A percentile compares a stretch with the other conserved stretches of the same genome.
phyloP scores from a whole-genome alignment of 306 rosid genomes.

The Rosa multiflora region DNA sequence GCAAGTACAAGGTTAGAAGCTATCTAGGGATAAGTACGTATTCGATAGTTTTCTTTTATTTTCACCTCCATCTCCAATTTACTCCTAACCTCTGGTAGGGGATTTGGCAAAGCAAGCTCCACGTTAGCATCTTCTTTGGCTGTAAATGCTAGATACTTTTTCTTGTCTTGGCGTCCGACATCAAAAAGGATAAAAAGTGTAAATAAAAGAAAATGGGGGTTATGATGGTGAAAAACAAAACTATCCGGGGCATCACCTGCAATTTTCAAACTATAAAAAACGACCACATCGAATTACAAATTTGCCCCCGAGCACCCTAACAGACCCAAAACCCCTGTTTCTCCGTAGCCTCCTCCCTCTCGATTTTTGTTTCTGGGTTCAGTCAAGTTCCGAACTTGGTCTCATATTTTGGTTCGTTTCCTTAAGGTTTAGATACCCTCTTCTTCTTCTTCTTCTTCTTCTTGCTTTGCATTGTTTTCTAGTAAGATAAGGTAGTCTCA shows the following conservation, averaged over 20 bases:
- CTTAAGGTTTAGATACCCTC: not conserved
- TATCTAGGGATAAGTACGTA: too few species aligned
- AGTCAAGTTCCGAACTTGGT: conserved; percentile 1
- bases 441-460: not conserved
- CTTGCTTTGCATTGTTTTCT: not conserved
- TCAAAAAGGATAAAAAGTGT: too few species aligned
- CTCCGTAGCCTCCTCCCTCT: not conserved
- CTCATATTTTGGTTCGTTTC: not conserved
- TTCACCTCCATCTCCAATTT: too few species aligned
- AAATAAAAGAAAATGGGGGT: not conserved
- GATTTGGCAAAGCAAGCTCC: too few species aligned
- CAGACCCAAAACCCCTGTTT: not conserved
- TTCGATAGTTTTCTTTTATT: too few species aligned
- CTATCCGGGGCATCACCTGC: not conserved
- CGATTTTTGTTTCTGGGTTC: not conserved
- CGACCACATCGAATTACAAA: not conserved
- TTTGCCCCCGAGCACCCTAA: not conserved
- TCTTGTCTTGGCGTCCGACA: not conserved
- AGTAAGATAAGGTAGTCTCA: not conserved
- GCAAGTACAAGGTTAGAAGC: too few species aligned
- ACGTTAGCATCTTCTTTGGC: too few species aligned
- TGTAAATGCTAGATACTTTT: not conserved
- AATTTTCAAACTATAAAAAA: not conserved
- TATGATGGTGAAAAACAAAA: not conserved
- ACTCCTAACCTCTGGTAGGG: too few species aligned